Conservation (phyloP, 2,329 filamentous ascomycete species). For the Sphaerulina populicola region DNA sequence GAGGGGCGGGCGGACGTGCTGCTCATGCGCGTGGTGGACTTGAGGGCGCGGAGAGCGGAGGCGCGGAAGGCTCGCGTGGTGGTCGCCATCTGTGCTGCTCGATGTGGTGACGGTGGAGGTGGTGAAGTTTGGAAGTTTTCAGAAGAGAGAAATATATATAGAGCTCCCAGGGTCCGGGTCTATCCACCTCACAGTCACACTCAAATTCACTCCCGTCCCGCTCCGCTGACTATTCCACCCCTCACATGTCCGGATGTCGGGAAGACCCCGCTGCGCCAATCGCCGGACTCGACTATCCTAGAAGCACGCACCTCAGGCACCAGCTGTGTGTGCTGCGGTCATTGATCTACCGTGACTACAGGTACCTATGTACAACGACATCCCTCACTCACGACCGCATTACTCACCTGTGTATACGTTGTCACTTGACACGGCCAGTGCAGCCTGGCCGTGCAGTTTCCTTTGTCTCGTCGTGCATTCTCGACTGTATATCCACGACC, state of each 20-base stretch:
- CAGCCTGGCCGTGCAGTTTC: background rate
- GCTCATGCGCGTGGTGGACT: conserved; percentile 20
- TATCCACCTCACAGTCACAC: too few species aligned
- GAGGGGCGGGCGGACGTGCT: conserved; percentile 29
- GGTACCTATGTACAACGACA: too few species aligned
- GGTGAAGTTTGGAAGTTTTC: background rate
- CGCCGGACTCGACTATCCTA: too few species aligned
- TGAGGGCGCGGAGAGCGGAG: conserved; percentile 11
- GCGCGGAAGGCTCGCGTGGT: conserved; percentile 21
- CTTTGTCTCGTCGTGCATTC: background rate
- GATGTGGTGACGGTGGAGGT: background rate
- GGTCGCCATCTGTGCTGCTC: conserved; percentile 15
- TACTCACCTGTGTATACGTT: background rate
- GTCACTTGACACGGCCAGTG: background rate
- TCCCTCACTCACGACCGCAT: background rate
- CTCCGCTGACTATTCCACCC: background rate
- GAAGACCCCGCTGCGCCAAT: too few species aligned
- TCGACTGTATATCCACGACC: background rate
- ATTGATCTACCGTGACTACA: background rate
- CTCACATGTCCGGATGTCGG: too few species aligned
- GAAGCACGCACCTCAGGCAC: too few species aligned
- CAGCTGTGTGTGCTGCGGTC: background rate
- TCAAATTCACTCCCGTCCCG: too few species aligned
- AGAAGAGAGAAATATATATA: background rate
- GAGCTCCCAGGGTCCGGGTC: background rate